phyloP scores from a whole-genome alignment of 2,329 filamentous ascomycete genomes.

The Phyllosticta citrichinensis region DNA sequence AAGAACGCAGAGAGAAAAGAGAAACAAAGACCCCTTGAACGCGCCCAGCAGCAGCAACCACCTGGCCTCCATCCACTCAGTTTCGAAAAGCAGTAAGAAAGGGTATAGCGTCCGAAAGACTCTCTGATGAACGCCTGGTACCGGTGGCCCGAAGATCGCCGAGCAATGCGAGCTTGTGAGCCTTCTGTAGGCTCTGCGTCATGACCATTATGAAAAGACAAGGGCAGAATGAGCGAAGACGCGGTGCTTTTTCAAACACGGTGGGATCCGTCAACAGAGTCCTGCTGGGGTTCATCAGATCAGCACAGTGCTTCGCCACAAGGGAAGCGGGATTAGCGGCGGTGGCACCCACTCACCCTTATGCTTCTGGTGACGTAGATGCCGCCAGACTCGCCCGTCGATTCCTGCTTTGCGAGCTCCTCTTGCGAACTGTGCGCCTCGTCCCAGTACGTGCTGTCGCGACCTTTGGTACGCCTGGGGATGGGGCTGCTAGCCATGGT shows the following conservation, averaged over 20 bases:
- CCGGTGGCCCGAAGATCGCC: background rate
- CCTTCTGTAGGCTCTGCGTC: background rate
- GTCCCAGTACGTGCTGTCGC: slow-evolving; percentile 1
- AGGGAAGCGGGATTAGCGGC: background rate
- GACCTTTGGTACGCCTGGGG: background rate
- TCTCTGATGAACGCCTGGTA: background rate
- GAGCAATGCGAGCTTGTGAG: background rate
- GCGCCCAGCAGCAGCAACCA: background rate
- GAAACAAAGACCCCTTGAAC: background rate
- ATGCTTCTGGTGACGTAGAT: slow-evolving; percentile 8
- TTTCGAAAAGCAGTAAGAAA: background rate
- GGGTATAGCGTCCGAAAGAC: background rate
- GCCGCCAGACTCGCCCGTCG: background rate
- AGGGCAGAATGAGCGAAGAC: background rate
- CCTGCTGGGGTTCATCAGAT: background rate
- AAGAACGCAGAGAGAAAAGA: background rate
- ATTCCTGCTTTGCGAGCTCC: background rate
- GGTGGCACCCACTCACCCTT: slow-evolving; percentile 1
- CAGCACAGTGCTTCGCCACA: background rate
- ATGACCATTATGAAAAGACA: background rate
- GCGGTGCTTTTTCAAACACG: background rate
- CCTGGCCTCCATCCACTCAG: background rate
- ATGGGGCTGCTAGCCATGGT: background rate
- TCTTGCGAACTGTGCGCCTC: slow-evolving; percentile 1
- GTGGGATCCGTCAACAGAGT: background rate